Percentiles rank a stretch among this genome's conserved stretches.
phyloP scores from a whole-genome alignment of 1,284 basidiomycete genomes.

The Wolfiporia cocos region DNA sequence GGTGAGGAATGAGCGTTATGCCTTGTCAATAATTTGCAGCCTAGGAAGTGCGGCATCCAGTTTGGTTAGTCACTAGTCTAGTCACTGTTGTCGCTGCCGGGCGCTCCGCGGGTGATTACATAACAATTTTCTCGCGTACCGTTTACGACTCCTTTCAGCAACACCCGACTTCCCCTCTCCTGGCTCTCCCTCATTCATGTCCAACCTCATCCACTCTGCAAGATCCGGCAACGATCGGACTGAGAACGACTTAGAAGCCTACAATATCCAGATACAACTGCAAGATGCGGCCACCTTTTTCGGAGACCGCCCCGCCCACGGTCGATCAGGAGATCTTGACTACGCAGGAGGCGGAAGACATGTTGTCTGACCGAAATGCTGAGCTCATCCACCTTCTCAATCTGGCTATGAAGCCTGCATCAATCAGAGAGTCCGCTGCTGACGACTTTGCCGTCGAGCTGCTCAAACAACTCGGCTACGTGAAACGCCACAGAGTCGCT shows the following conservation, averaged over 20 bases:
- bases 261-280: neutral
- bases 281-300: slow-evolving; percentile 6
- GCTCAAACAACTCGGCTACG: slow-evolving; percentile 23
- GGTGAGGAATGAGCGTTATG: no score
- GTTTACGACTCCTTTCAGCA: no score
- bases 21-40: no score
- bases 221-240: slow-evolving; percentile 27
- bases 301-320: neutral
- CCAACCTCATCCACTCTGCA: slow-evolving; percentile 22
- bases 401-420: slow-evolving; percentile 17
- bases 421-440: slow-evolving; percentile 24
- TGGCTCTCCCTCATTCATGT: slow-evolving; percentile 18
- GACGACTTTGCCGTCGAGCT: slow-evolving; percentile 26
- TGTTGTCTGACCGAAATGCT: slow-evolving; percentile 1
- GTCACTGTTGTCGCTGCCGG: no score
- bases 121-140: no score
- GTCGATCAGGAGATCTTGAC: slow-evolving; percentile 1
- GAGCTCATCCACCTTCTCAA: slow-evolving; percentile 13
- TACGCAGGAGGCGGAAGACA: slow-evolving; percentile 1
- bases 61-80: no score
- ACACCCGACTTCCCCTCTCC: no score
- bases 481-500: slow-evolving; percentile 13
- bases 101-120: no score
- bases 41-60: no score
- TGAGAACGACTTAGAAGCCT: slow-evolving; percentile 4